Conservation (phyloP, 441 rosid species). For the Pelargonium myrrhifolium region DNA sequence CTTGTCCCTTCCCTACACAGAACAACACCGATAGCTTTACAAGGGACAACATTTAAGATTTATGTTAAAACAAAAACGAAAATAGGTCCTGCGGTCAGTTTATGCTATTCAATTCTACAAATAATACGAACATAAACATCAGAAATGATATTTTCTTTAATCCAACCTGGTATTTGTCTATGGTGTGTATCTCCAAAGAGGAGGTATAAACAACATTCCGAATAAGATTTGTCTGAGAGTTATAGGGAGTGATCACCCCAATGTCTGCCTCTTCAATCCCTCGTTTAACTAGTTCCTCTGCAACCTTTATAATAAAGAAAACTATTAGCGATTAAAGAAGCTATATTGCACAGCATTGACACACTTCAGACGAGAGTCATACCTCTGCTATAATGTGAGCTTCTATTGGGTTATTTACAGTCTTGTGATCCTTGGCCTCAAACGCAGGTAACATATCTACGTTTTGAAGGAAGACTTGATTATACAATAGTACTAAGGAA, state of each 20-base stretch:
- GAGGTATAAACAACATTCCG: slow-evolving; percentile 30
- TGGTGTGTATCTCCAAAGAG: slow-evolving; percentile 85
- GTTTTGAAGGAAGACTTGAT: slow-evolving; percentile 13
- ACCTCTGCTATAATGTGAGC: slow-evolving; percentile 81
- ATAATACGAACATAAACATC: neutral
- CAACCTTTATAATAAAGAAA: slow-evolving; percentile 36
- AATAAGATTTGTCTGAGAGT: slow-evolving; percentile 80
- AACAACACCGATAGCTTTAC: slow-evolving; percentile 6
- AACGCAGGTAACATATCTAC: slow-evolving; percentile 73
- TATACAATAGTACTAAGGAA: slow-evolving; percentile 15
- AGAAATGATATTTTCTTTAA: slow-evolving; percentile 9
- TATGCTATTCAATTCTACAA: neutral
- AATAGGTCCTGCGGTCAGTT: neutral
- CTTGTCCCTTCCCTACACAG: slow-evolving; percentile 83
- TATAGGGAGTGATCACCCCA: slow-evolving; percentile 93
- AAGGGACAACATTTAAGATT: neutral
- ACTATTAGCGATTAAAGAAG: neutral
- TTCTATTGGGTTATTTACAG: slow-evolving; percentile 75
- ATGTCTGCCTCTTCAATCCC: slow-evolving; percentile 69
- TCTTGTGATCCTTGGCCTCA: slow-evolving; percentile 63
- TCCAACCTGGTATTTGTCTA: slow-evolving; percentile 93
- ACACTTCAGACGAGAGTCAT: slow-evolving; percentile 5
- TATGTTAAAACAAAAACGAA: neutral
- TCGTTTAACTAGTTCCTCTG: slow-evolving; percentile 45
- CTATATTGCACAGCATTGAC: slow-evolving; percentile 6